Evolutionary conservation across 2,329 filamentous ascomycete genomes (phyloP).

Genomic region (Cladosporium sp.): DNA sequence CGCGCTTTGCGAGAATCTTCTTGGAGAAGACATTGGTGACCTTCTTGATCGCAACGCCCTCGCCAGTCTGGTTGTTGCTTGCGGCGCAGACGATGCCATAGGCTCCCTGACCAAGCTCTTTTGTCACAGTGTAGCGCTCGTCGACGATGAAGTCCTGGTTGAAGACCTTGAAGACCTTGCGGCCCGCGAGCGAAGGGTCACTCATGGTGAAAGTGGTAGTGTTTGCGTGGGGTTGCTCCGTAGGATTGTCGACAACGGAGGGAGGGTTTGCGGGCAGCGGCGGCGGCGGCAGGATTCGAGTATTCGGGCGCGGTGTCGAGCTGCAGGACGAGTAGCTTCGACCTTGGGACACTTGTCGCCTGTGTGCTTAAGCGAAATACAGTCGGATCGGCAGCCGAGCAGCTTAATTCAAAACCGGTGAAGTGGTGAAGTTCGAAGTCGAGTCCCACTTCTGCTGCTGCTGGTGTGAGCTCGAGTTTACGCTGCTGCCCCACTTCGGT

Average conservation of each 20-base stretch:
- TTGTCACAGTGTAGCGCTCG: constrained; percentile 96
- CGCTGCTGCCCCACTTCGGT: background rate
- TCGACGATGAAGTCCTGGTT: constrained; percentile 99
- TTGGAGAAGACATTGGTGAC: constrained; percentile 99
- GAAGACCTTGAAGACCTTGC: constrained; percentile 98
- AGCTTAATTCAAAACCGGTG: background rate
- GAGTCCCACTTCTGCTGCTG: background rate
- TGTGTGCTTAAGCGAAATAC: too few species aligned
- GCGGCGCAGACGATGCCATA: constrained; percentile 98
- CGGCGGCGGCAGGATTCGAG: background rate
- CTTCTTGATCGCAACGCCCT: constrained; percentile 98
- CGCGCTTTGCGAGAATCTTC: constrained; percentile 98
- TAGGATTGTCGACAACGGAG: background rate
- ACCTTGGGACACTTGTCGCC: too few species aligned
- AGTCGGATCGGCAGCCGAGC: too few species aligned
- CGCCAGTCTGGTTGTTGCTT: constrained; percentile 81
- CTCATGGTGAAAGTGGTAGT: constrained; percentile 42
- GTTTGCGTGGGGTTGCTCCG: constrained; percentile 15
- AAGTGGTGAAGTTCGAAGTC: constrained; percentile 1
- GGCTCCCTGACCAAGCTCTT: constrained; percentile 95
- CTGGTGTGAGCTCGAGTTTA: background rate
- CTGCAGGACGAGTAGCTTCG: background rate
- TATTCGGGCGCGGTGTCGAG: background rate
- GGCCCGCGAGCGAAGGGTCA: constrained; percentile 55
- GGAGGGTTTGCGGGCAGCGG: background rate